Evolutionary conservation across 495 filamentous ascomycete species (phyloP), one percentile per base, ranked within the genome.

Genomic region (Copromyces sp.): DNA sequence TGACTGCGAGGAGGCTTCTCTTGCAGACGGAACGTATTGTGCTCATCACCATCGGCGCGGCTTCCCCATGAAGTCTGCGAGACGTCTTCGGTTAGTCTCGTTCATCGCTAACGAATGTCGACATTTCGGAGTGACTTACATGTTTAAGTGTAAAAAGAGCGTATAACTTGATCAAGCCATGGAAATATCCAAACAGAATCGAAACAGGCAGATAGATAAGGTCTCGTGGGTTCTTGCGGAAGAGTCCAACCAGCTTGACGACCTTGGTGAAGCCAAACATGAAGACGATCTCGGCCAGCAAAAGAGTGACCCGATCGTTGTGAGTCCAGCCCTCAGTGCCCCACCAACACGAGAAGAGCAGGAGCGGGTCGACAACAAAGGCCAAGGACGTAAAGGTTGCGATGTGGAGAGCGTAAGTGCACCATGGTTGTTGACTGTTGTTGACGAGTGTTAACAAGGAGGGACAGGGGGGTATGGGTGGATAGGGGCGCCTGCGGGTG

Each of bases 101-200:
- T 17, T 24, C 65, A 35, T 35, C 29, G 29, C 14, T 20, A 38
- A 68, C 39, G 20, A 2, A 47, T 5, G 32, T 53, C 32, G 29
- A 61, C 40, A 68, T 32, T 16, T 29, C 29, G 68, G 61, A 68
- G 38, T 68, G 37, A 76, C 89, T 83, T 84, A 92, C 91, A 83
- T 89, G 86, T 79, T 90, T 88, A 35, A 92, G 83, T 65, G 92
- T 93, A 70, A 87, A 82, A 65, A 90, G 83, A 4, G 92, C 91
- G 73, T 92, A 92, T 70, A 94, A 83, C 83, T 94, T 94, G 82
- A 94, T 90, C 39, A 90, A 78, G 39, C 91, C 90, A 79, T 94
- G 91, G 76, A 93, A 87, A 79, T 92, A 94, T 53, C 91, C 91
- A 74, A 94, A 94, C 4, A 93, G 70, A 59, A 95, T 88, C 2